These are phyloP conservation scores for Rosa chinensis DNA, from an alignment of 306 rosid genomes.

Conservation along the genomic window DNA sequence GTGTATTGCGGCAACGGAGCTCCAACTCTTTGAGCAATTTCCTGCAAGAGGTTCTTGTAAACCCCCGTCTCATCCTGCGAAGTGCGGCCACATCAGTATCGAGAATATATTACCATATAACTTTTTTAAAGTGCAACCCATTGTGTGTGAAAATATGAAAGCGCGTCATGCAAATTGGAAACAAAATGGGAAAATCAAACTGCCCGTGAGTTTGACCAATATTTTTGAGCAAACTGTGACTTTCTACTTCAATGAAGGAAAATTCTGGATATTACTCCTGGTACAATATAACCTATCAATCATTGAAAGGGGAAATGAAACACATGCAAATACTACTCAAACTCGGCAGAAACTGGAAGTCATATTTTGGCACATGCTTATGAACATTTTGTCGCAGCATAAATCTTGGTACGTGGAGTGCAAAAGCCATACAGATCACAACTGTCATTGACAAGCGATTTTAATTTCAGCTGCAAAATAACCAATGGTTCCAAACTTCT, in stretches of 20 bases:
- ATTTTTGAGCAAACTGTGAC: neutral
- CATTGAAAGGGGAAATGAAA: neutral
- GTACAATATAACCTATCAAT: neutral
- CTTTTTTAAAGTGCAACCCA: neutral
- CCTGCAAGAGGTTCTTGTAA: slow-evolving; percentile 96
- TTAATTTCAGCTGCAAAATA: neutral
- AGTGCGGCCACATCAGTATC: slow-evolving; percentile 26
- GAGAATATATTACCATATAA: neutral
- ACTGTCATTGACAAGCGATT: neutral
- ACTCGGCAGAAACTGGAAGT: neutral
- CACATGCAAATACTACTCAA: neutral
- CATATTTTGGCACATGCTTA: neutral
- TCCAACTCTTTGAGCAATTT: slow-evolving; percentile 96
- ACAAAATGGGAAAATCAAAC: neutral
- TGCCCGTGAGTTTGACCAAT: neutral
- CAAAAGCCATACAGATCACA: neutral
- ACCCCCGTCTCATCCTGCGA: slow-evolving; percentile 96
- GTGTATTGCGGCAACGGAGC: slow-evolving; percentile 96
- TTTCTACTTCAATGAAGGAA: neutral
- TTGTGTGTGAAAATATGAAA: neutral
- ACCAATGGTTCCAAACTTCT: slow-evolving; percentile 1
- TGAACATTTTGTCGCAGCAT: neutral
- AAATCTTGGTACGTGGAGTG: neutral
- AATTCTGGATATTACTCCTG: neutral
- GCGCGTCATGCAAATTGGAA: neutral